Evolutionary conservation across 1,284 basidiomycete genomes (phyloP), one percentile per base, ranked within the genome.

Genomic region (Meripilus lineatus): DNA sequence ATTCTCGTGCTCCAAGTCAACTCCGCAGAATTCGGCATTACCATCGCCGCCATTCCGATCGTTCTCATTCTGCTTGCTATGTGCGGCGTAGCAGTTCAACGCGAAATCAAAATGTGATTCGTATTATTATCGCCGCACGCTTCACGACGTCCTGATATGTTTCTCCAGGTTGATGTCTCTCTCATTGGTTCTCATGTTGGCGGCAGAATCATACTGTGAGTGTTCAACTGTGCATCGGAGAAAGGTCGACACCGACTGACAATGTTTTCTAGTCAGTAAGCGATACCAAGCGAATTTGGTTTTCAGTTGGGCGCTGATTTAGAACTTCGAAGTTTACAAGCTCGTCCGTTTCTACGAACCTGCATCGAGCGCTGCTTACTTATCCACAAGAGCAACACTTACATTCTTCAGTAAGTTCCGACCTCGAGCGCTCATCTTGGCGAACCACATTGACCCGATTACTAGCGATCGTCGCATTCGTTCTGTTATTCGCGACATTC

Each of bases 321-420:
- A n/a, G n/a, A n/a, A n/a, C n/a, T n/a, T n/a, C n/a, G n/a, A 45
- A 88, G 85, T 87, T 44, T 91, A 84, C 64, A 91, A 91, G 58
- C 74, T 91, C 21, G 76, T 83, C 45, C 78, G 88, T 23, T 85
- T 90, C 67, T 91, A 85, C 59, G 65, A 76, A 26, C 82, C 84
- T 6, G 50, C 54, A 6, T 80, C 83, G 5, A 52, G 65, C 35
- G 54, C 37, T 0, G 67, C 75, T 53, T 90, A 90, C 54, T 55
- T 64, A 18, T 80, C 84, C 18, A 89, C 87, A 14, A 72, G 86
- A 47, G 81, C 72, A 49, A 89, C 84, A n/a, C 69, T 85, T 20
- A 87, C 81, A 17, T 75, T 77, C 33, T 92, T 85, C 70, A 89
- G 89, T 92, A 56, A 54, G 88, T 71, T 1, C 28, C 21, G 32